Evolutionary conservation across 2,329 filamentous ascomycete species (phyloP).

Genomic region (Colletotrichum sp.): DNA sequence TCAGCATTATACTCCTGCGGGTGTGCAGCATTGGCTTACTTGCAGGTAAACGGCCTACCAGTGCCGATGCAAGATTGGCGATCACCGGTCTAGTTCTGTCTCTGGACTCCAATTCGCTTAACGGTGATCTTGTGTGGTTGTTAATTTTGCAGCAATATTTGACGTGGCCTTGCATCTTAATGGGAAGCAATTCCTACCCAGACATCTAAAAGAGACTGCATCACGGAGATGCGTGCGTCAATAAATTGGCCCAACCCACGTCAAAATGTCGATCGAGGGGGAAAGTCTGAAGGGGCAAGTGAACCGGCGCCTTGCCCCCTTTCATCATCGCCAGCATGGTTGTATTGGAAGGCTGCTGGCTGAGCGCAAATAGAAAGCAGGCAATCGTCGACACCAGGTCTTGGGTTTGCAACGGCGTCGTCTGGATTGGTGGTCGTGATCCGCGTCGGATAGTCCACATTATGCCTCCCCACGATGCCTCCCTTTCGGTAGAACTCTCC

Average conservation of each 20-base stretch:
- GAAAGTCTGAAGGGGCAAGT: background rate
- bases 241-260: background rate
- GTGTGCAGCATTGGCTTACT: background rate
- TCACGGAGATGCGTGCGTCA: background rate
- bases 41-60: background rate
- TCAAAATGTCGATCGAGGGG: background rate
- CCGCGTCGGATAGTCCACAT: background rate
- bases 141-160: background rate
- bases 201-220: background rate
- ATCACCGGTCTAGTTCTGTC: background rate
- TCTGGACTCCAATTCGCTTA: background rate
- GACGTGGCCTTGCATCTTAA: background rate
- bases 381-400: background rate
- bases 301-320: background rate
- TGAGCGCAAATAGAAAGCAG: background rate
- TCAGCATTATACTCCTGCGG: background rate
- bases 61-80: background rate
- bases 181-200: background rate
- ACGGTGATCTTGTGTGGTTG: background rate
- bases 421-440: background rate
- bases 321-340: background rate
- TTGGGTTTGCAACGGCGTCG: background rate
- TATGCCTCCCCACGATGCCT: background rate
- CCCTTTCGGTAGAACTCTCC: background rate
- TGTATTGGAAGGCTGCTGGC: background rate